Evolutionary conservation across 1,284 basidiomycete genomes (phyloP).

Genomic region (Ceratobasidium sp.): DNA sequence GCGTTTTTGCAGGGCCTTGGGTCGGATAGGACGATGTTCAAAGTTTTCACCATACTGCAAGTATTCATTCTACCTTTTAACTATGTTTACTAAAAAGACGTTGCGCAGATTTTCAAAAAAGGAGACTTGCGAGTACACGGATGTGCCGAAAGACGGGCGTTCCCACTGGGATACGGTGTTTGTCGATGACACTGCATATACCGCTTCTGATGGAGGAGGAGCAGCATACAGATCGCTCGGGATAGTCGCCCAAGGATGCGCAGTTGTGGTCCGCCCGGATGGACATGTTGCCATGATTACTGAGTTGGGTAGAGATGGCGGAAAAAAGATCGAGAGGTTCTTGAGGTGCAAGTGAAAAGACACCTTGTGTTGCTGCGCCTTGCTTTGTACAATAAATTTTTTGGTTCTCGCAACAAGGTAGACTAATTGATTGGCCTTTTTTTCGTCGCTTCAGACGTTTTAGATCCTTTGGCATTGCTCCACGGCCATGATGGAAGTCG

Average conservation of each 20-base stretch:
- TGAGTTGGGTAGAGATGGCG: slow-evolving; percentile 54
- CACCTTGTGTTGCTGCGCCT: too few relatives aligned
- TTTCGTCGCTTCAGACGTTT: too few relatives aligned
- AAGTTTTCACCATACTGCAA: slow-evolving; percentile 21
- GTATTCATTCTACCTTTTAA: background rate
- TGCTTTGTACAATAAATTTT: too few relatives aligned
- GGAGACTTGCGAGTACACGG: slow-evolving; percentile 56
- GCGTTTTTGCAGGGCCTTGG: slow-evolving; percentile 40
- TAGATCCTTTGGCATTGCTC: too few relatives aligned
- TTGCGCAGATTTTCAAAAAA: slow-evolving; percentile 51
- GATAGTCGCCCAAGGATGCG: slow-evolving; percentile 61
- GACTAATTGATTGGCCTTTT: too few relatives aligned
- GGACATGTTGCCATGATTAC: slow-evolving; percentile 71
- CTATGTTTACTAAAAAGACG: background rate
- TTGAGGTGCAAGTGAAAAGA: background rate
- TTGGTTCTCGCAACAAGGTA: too few relatives aligned
- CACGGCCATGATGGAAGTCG: too few relatives aligned
- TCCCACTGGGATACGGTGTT: slow-evolving; percentile 59
- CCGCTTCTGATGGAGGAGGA: slow-evolving; percentile 50
- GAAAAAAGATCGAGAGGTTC: background rate
- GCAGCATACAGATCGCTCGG: slow-evolving; percentile 64
- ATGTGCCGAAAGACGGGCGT: slow-evolving; percentile 60
- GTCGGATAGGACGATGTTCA: background rate
- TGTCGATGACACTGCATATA: slow-evolving; percentile 11
- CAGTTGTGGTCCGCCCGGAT: slow-evolving; percentile 75